Conservation (phyloP, 176 grass and related monocot species). For the Areca catechu region DNA sequence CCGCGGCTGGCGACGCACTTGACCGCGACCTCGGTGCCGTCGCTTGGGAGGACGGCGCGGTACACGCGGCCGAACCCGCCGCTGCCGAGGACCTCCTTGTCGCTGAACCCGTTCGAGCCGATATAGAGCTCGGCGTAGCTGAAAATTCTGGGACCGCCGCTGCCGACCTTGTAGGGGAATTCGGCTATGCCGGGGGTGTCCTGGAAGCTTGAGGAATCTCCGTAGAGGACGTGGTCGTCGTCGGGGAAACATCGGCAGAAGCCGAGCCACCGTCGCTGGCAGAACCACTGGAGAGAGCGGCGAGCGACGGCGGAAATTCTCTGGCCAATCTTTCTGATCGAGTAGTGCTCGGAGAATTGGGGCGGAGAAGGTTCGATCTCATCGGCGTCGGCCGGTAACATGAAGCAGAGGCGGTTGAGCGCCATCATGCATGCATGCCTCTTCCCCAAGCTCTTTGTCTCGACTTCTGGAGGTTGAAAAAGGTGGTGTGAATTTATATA, state of each 20-base stretch:
- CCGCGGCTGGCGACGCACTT: constrained; percentile 61
- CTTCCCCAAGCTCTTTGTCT: too few relatives aligned
- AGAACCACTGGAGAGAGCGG: constrained; percentile 17
- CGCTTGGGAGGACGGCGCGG: constrained; percentile 62
- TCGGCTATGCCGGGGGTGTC: constrained; percentile 25
- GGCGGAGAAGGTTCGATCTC: too few relatives aligned
- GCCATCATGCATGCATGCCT: too few relatives aligned
- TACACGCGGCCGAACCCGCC: constrained; percentile 76
- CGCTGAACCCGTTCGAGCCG: constrained; percentile 64
- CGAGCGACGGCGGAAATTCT: not conserved
- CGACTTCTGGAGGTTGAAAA: too few relatives aligned
- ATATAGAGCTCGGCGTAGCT: constrained; percentile 91
- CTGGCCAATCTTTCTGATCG: too few relatives aligned
- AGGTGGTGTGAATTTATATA: too few relatives aligned
- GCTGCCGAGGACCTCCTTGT: constrained; percentile 58
- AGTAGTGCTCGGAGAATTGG: too few relatives aligned
- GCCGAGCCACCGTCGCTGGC: not conserved
- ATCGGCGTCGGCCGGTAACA: too few relatives aligned
- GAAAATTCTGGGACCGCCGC: constrained; percentile 53
- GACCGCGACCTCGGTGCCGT: constrained; percentile 68
- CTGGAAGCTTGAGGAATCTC: constrained; percentile 16
- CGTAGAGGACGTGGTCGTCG: not conserved
- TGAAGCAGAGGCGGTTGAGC: too few relatives aligned
- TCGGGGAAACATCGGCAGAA: constrained; percentile 18
- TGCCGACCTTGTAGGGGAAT: constrained; percentile 6